Evolutionary conservation across 331 rosid genomes (phyloP).

Genomic region (Arachis monticola): DNA sequence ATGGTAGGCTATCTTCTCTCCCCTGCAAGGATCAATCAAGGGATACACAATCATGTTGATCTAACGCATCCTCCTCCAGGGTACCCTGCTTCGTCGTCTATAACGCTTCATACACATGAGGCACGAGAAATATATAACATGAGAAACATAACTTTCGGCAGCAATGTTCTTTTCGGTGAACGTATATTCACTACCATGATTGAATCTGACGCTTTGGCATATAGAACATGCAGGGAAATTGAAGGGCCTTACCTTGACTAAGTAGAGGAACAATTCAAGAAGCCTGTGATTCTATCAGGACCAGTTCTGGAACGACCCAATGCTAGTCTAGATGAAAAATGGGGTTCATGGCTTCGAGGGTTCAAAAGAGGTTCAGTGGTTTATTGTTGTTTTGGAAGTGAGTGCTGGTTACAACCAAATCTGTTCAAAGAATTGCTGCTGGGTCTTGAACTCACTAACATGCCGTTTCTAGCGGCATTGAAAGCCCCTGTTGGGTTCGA

Average conservation of each 20-base stretch:
- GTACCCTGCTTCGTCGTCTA: slow-evolving; percentile 44
- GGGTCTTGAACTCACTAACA: slow-evolving; percentile 57
- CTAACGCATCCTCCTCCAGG: slow-evolving; percentile 52
- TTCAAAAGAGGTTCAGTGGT: slow-evolving; percentile 45
- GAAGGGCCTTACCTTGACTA: slow-evolving; percentile 58
- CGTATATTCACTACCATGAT: slow-evolving; percentile 34
- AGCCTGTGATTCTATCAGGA: slow-evolving; percentile 48
- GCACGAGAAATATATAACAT: slow-evolving; percentile 24
- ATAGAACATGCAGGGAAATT: slow-evolving; percentile 50
- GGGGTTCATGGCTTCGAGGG: slow-evolving; percentile 41
- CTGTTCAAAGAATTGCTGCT: slow-evolving; percentile 50
- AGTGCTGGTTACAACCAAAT: slow-evolving; percentile 39
- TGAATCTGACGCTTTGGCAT: slow-evolving; percentile 49
- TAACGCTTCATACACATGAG: slow-evolving; percentile 48
- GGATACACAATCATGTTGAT: background rate
- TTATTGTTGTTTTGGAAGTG: slow-evolving; percentile 64
- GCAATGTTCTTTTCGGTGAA: slow-evolving; percentile 39
- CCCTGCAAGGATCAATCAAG: background rate
- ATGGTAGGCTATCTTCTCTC: slow-evolving; percentile 30
- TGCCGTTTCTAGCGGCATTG: slow-evolving; percentile 56
- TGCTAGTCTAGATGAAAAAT: slow-evolving; percentile 47
- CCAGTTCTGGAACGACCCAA: slow-evolving; percentile 44
- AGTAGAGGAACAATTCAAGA: slow-evolving; percentile 36
- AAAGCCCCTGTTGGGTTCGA: slow-evolving; percentile 50
- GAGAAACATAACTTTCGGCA: slow-evolving; percentile 32